A percentile compares a stretch with the other conserved stretches of the same genome.
Conservation (phyloP, 768 basidiomycete species). For the Leccinum pellstonianum region DNA sequence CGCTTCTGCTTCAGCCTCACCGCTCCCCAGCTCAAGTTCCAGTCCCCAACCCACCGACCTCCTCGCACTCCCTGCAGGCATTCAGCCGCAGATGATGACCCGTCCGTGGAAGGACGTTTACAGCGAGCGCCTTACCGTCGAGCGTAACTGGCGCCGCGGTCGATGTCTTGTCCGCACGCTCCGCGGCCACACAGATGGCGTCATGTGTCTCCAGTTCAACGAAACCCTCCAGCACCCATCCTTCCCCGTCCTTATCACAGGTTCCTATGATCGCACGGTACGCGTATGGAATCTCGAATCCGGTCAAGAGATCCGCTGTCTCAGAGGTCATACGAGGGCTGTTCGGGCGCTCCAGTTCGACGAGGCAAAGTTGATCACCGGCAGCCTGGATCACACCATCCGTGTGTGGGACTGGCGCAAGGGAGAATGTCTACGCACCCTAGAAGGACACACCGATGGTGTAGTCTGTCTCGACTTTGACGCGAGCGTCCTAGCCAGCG, state of each 20-base stretch:
- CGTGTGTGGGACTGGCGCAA: constrained; percentile 96
- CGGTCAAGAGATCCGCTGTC: constrained; percentile 75
- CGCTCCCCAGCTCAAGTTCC: constrained; percentile 3
- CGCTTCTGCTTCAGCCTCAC: constrained; percentile 16
- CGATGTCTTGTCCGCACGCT: constrained; percentile 82
- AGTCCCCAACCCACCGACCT: constrained; percentile 10
- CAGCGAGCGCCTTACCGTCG: constrained; percentile 93
- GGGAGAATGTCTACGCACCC: constrained; percentile 81
- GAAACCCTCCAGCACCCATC: constrained; percentile 79
- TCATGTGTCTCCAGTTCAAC: constrained; percentile 96
- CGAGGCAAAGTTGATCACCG: constrained; percentile 91
- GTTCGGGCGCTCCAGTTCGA: constrained; percentile 94
- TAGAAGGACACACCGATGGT: constrained; percentile 89
- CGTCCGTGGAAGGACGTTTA: constrained; percentile 99
- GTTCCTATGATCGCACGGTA: constrained; percentile 93
- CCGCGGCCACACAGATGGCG: constrained; percentile 91
- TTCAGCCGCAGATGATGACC: constrained; percentile 45
- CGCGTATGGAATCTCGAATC: constrained; percentile 97
- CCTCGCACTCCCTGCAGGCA: constrained; percentile 35
- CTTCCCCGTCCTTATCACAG: constrained; percentile 95
- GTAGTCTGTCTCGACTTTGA: constrained; percentile 92
- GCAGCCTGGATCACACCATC: constrained; percentile 93
- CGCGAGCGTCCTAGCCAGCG: constrained; percentile 86
- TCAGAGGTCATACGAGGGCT: constrained; percentile 90
- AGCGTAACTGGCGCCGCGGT: constrained; percentile 96